Conservation (phyloP, 176 grass and related monocot genomes). For the Aegilops speltoides region DNA sequence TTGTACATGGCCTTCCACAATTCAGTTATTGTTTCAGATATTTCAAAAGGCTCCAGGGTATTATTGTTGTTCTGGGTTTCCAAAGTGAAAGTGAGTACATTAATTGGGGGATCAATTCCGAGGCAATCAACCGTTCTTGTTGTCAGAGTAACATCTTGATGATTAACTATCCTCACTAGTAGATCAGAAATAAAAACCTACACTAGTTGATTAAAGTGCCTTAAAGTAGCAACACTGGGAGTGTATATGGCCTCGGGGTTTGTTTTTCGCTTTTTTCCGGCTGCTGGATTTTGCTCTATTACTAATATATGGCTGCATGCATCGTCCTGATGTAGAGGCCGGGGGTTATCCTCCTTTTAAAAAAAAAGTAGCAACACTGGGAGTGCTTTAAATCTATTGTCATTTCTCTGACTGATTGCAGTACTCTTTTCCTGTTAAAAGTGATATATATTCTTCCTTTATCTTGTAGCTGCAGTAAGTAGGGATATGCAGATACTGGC, state of each 20-base stretch:
- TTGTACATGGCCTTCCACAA: conserved; percentile 2
- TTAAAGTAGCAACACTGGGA: background rate
- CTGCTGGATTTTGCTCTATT: no score
- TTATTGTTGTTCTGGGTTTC: conserved; percentile 68
- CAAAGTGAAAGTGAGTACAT: conserved; percentile 88
- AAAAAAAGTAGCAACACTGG: background rate
- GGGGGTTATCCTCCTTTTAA: no score
- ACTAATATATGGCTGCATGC: no score
- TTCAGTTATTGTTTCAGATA: conserved; percentile 39
- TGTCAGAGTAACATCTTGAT: conserved; percentile 73
- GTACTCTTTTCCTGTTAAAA: background rate
- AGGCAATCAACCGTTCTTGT: conserved; percentile 72
- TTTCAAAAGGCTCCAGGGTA: conserved; percentile 69
- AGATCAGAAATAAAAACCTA: background rate
- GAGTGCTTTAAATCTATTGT: background rate
- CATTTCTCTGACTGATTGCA: background rate
- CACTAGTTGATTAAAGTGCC: conserved; percentile 6
- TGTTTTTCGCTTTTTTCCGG: no score
- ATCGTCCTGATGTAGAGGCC: no score
- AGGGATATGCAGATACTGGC: background rate
- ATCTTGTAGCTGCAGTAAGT: background rate
- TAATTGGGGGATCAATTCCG: conserved; percentile 62
- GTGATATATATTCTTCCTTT: background rate
- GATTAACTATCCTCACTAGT: conserved; percentile 69
- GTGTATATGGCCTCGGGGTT: no score